These are phyloP conservation scores for Picochlorum costavermella DNA, from an alignment of 139 green algal genomes.

Conservation along the genomic window DNA sequence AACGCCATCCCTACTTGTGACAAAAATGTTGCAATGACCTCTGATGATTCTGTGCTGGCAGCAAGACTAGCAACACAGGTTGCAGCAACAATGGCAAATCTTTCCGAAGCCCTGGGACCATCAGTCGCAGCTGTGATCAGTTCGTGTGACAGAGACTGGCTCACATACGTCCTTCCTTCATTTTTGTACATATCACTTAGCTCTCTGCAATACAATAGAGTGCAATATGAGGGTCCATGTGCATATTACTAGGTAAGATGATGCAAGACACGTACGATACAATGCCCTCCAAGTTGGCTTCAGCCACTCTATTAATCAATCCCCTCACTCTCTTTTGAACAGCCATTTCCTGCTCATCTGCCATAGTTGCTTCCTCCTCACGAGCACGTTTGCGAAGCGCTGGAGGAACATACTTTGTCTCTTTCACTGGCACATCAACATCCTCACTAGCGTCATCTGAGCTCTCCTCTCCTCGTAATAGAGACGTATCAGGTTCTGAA, in stretches of 20 bases:
- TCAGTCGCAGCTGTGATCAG: conserved; percentile 54
- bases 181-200: conserved; percentile 45
- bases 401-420: conserved; percentile 49
- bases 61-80: conserved; percentile 56
- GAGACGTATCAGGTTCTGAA: background rate
- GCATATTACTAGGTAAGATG: background rate
- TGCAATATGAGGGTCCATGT: background rate
- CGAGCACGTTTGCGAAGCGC: conserved; percentile 31
- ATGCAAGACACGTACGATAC: conserved; percentile 1
- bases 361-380: background rate
- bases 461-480: background rate
- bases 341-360: conserved; percentile 6
- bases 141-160: conserved; percentile 38
- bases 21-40: conserved; percentile 51
- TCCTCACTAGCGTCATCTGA: conserved; percentile 5
- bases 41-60: conserved; percentile 24
- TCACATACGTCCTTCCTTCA: conserved; percentile 40
- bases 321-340: conserved; percentile 50
- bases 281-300: conserved; percentile 59
- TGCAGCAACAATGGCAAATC: conserved; percentile 61
- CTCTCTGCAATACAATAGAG: conserved; percentile 25
- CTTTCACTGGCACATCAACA: conserved; percentile 4
- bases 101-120: conserved; percentile 58
- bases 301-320: conserved; percentile 67
- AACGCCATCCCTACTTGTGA: conserved; percentile 27